phyloP scores from a whole-genome alignment of 371 early-diverging fungal species.

The Mucor saturninus region DNA sequence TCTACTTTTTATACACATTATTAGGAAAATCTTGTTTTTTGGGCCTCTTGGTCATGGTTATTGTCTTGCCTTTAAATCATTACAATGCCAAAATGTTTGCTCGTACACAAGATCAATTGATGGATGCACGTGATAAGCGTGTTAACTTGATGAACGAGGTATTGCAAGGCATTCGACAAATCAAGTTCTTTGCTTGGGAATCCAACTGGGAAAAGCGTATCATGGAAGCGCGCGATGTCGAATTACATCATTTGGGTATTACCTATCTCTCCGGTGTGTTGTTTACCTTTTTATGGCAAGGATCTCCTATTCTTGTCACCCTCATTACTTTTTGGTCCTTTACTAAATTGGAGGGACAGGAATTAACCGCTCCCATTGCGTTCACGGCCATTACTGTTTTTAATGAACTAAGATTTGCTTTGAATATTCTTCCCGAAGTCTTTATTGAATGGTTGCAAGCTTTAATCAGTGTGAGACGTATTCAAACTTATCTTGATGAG shows the following conservation, averaged over 20 bases:
- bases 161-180: slow-evolving; percentile 71
- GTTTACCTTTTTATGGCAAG: slow-evolving; percentile 42
- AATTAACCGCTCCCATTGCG: slow-evolving; percentile 61
- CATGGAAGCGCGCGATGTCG: slow-evolving; percentile 52
- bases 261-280: slow-evolving; percentile 34
- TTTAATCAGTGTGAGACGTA: slow-evolving; percentile 58
- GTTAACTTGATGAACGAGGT: slow-evolving; percentile 61
- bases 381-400: slow-evolving; percentile 64
- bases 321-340: slow-evolving; percentile 59
- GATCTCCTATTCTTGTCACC: slow-evolving; percentile 58
- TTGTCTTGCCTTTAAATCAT: slow-evolving; percentile 59
- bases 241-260: slow-evolving; percentile 53
- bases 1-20: slow-evolving; percentile 64
- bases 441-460: slow-evolving; percentile 39
- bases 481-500: slow-evolving; percentile 76
- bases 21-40: slow-evolving; percentile 71
- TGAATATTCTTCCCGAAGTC: slow-evolving; percentile 59
- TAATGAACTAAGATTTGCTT: slow-evolving; percentile 53
- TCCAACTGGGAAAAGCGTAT: slow-evolving; percentile 47
- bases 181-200: slow-evolving; percentile 76
- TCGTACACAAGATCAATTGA: slow-evolving; percentile 51
- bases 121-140: slow-evolving; percentile 62
- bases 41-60: slow-evolving; percentile 64
- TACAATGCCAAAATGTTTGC: slow-evolving; percentile 58
- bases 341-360: slow-evolving; percentile 56